Percentiles rank a stretch among this genome's conserved stretches.
Conservation (phyloP, 2,329 filamentous ascomycete genomes). For the Clarireedia monteithiana region DNA sequence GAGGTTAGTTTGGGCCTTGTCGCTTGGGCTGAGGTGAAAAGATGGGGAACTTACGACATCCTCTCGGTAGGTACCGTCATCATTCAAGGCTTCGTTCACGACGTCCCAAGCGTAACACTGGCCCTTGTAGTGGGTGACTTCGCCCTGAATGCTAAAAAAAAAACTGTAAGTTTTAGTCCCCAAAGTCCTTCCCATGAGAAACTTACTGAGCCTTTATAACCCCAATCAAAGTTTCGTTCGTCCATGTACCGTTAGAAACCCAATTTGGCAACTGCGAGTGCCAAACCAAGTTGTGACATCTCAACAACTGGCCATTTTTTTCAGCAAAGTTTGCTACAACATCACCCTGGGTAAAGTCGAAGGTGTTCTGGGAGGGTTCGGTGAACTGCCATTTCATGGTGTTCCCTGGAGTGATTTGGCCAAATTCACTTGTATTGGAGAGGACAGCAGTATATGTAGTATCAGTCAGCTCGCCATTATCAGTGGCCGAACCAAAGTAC, state of each 20-base stretch:
- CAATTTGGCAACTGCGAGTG: slow-evolving; percentile 46
- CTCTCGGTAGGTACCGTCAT: slow-evolving; percentile 46
- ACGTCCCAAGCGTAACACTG: slow-evolving; percentile 60
- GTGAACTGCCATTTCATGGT: slow-evolving; percentile 56
- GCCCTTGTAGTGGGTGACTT: slow-evolving; percentile 51
- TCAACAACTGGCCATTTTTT: slow-evolving; percentile 42
- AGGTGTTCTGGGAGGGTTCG: slow-evolving; percentile 48
- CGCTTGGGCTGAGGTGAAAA: slow-evolving; percentile 16
- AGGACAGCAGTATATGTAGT: slow-evolving; percentile 47
- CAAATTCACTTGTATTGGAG: slow-evolving; percentile 49
- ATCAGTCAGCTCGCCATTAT: slow-evolving; percentile 42
- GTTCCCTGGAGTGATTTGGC: slow-evolving; percentile 58
- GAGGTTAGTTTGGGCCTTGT: neutral
- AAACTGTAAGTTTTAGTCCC: neutral
- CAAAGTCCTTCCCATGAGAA: too few species aligned
- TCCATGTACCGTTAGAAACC: slow-evolving; percentile 46
- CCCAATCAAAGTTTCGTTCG: slow-evolving; percentile 45
- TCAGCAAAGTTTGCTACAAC: slow-evolving; percentile 41
- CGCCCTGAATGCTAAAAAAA: slow-evolving; percentile 40
- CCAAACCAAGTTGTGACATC: slow-evolving; percentile 54
- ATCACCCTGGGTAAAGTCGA: slow-evolving; percentile 52
- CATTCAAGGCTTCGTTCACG: slow-evolving; percentile 55
- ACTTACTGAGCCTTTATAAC: slow-evolving; percentile 46
- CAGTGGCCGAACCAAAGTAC: slow-evolving; percentile 52
- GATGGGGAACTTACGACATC: slow-evolving; percentile 38